Evolutionary conservation across 192 early-diverging fungal species (phyloP).

Genomic region (Entomortierella beljakovae): DNA sequence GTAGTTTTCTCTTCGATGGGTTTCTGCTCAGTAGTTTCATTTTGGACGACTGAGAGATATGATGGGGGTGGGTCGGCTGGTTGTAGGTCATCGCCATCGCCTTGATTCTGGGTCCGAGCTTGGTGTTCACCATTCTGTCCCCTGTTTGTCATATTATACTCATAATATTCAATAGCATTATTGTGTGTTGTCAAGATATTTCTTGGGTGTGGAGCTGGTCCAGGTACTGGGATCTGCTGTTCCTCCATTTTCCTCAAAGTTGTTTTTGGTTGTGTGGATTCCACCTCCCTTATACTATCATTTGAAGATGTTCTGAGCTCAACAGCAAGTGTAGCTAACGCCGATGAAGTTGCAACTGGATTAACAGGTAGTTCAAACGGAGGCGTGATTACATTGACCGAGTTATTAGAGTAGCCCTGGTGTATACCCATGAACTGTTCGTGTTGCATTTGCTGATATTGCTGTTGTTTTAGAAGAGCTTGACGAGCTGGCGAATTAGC

Average conservation of each 20-base stretch:
- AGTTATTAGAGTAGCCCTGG: conserved; percentile 3
- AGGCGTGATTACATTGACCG: neutral
- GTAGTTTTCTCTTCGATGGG: no score
- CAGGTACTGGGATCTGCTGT: no score
- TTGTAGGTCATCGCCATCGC: no score
- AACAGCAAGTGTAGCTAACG: neutral
- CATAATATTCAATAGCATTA: neutral
- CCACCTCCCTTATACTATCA: neutral
- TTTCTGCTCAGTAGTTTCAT: no score
- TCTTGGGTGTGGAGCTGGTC: neutral
- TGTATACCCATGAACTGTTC: neutral
- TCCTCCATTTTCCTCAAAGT: neutral
- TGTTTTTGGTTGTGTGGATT: neutral
- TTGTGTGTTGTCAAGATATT: neutral
- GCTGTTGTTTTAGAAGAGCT: neutral
- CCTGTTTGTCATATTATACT: neutral
- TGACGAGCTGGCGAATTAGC: neutral
- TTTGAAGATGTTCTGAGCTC: neutral
- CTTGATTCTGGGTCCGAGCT: no score
- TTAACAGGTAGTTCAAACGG: no score
- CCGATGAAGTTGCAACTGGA: neutral
- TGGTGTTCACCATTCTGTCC: neutral
- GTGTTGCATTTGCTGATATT: neutral
- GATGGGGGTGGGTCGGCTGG: no score
- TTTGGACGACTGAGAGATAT: no score